Evolutionary conservation across 1,139 yeast genomes (phyloP).

Genomic region (Geotrichum fermentans): DNA sequence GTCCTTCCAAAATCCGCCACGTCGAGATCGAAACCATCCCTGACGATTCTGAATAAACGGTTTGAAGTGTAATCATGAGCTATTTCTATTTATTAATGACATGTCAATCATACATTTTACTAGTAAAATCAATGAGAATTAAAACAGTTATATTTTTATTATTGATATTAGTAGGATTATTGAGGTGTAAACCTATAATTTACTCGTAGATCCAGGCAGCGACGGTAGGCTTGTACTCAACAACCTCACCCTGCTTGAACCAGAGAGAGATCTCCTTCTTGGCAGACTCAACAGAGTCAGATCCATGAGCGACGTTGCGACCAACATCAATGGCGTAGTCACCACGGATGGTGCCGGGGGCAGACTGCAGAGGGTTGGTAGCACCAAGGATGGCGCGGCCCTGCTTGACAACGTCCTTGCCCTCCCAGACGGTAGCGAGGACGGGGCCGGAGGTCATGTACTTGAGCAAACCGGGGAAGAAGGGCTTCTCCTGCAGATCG

Average conservation of each 20-base stretch:
- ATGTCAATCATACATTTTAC: neutral
- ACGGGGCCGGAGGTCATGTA: conserved; percentile 99
- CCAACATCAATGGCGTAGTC: conserved; percentile 84
- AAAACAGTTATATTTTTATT: too few species aligned
- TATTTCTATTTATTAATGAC: too few species aligned
- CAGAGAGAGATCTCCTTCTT: conserved; percentile 91
- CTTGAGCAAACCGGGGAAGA: conserved; percentile 87
- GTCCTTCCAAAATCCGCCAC: neutral
- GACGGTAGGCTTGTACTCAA: conserved; percentile 82
- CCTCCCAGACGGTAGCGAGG: conserved; percentile 99
- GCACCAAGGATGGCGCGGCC: conserved; percentile 98
- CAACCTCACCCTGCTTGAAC: conserved; percentile 97
- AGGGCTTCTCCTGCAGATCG: conserved; percentile 93
- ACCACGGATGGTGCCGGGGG: conserved; percentile 99
- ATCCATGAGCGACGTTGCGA: conserved; percentile 98
- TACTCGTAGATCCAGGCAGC: conserved; percentile 93
- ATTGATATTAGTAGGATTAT: conserved; percentile 8
- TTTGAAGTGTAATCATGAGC: too few species aligned
- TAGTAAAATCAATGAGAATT: too few species aligned
- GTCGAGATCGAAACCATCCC: conserved; percentile 3
- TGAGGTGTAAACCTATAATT: conserved; percentile 27
- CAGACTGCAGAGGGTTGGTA: conserved; percentile 94
- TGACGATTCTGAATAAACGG: conserved; percentile 1
- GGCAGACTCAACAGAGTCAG: conserved; percentile 98
- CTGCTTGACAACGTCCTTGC: conserved; percentile 98